Percentiles rank a stretch among this genome's conserved stretches.
These are phyloP conservation scores for Scedosporium aurantiacum DNA, from an alignment of 2,329 filamentous ascomycete species.

Conservation along the genomic window DNA sequence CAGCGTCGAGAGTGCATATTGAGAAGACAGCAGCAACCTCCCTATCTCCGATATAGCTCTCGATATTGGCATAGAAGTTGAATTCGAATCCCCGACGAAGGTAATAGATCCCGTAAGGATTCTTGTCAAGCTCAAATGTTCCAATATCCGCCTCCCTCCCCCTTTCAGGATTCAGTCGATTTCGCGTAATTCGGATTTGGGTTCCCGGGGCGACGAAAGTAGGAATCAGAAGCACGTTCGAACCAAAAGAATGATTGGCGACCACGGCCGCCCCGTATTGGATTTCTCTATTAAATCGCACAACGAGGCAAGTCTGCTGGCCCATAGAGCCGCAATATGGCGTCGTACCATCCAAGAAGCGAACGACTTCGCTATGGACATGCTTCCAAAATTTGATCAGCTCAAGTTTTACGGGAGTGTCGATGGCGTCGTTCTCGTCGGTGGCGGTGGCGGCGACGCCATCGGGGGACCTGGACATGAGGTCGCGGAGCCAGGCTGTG, in stretches of 20 bases:
- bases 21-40: no score
- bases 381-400: background rate
- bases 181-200: background rate
- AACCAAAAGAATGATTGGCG: background rate
- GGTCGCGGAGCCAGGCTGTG: background rate
- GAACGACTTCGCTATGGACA: background rate
- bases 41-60: no score
- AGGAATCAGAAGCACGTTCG: background rate
- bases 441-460: background rate
- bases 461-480: background rate
- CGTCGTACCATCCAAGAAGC: background rate
- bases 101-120: background rate
- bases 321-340: background rate
- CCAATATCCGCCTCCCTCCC: background rate
- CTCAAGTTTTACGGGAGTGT: background rate
- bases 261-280: background rate
- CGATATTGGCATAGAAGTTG: background rate
- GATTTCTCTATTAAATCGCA: background rate
- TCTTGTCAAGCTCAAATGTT: background rate
- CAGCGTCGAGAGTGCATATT: no score
- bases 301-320: background rate
- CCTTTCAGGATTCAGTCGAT: background rate
- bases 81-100: background rate
- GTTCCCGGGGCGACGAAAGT: background rate
- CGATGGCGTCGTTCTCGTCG: background rate